A percentile compares a stretch with the other conserved stretches of the same genome.
Evolutionary conservation across 2,329 filamentous ascomycete genomes (phyloP).

Genomic region (Bisporella sp.): DNA sequence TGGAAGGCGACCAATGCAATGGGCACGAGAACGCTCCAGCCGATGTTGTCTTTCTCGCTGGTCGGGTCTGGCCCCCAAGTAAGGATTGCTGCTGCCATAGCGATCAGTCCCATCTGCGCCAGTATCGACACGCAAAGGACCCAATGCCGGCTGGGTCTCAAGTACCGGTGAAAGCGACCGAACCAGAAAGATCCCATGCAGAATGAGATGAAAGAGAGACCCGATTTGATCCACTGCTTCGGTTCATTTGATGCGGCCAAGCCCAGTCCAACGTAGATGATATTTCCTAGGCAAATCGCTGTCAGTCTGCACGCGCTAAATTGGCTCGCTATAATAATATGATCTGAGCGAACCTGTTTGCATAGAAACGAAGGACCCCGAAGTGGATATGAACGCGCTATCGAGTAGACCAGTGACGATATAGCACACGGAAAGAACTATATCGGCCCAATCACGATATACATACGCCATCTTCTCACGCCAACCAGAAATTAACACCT

Average conservation of each 20-base stretch:
- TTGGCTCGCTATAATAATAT: no score
- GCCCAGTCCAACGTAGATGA: constrained; percentile 71
- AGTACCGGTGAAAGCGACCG: constrained; percentile 57
- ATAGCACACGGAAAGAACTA: constrained; percentile 65
- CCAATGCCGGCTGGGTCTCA: constrained; percentile 56
- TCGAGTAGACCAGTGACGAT: constrained; percentile 72
- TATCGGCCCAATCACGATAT: constrained; percentile 55
- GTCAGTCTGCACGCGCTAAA: background rate
- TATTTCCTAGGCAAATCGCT: constrained; percentile 51
- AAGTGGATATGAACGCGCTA: constrained; percentile 68
- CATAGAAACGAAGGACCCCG: constrained; percentile 56
- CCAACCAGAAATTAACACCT: constrained; percentile 7
- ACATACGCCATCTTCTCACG: constrained; percentile 36
- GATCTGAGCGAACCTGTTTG: constrained; percentile 54
- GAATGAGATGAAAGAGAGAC: constrained; percentile 63
- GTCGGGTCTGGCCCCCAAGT: constrained; percentile 37
- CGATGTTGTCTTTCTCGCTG: constrained; percentile 30
- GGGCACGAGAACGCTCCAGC: constrained; percentile 57
- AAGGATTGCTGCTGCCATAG: constrained; percentile 46
- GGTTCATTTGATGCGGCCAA: constrained; percentile 49
- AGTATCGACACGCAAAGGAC: constrained; percentile 55
- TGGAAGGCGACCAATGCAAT: constrained; percentile 68
- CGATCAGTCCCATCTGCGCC: constrained; percentile 43
- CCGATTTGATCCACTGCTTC: constrained; percentile 63
- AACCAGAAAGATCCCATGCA: constrained; percentile 68